phyloP scores from a whole-genome alignment of 352 stramenopile species.

The Blastocystis sp. region DNA sequence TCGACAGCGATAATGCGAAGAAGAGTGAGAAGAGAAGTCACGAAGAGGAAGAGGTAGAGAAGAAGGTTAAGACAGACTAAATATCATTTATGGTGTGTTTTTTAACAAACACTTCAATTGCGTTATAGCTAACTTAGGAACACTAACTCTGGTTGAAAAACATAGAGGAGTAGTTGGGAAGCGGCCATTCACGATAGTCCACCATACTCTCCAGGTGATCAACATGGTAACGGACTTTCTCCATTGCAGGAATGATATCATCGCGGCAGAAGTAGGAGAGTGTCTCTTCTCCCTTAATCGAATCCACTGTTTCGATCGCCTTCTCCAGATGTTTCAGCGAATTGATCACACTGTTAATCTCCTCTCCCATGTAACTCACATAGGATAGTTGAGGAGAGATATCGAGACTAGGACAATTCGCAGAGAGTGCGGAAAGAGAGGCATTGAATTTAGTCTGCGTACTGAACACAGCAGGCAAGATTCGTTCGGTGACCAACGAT shows the following conservation, averaged over 20 bases:
- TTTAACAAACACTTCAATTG: background rate
- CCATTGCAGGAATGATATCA: slow-evolving; percentile 61
- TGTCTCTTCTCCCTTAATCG: background rate
- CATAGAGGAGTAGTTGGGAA: slow-evolving; percentile 63
- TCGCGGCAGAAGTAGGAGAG: slow-evolving; percentile 61
- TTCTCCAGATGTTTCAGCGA: slow-evolving; percentile 38
- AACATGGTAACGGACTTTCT: slow-evolving; percentile 52
- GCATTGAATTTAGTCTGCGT: slow-evolving; percentile 62
- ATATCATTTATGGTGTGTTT: background rate
- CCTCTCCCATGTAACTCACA: slow-evolving; percentile 57
- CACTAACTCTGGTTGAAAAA: slow-evolving; percentile 62
- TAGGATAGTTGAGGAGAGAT: slow-evolving; percentile 11
- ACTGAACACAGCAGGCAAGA: slow-evolving; percentile 62
- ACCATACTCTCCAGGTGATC: slow-evolving; percentile 62
- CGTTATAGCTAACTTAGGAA: background rate
- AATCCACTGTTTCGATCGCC: background rate
- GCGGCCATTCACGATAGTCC: slow-evolving; percentile 57
- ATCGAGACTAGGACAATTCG: slow-evolving; percentile 7
- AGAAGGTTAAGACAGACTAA: slow-evolving; percentile 22
- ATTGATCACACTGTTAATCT: slow-evolving; percentile 52
- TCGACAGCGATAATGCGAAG: slow-evolving; percentile 10
- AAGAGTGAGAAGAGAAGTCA: slow-evolving; percentile 12
- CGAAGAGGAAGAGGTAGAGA: background rate
- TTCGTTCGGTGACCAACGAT: slow-evolving; percentile 75
- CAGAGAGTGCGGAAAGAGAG: slow-evolving; percentile 42